phyloP scores from a whole-genome alignment of 352 stramenopile genomes.

The Globisporangium camurandrum region DNA sequence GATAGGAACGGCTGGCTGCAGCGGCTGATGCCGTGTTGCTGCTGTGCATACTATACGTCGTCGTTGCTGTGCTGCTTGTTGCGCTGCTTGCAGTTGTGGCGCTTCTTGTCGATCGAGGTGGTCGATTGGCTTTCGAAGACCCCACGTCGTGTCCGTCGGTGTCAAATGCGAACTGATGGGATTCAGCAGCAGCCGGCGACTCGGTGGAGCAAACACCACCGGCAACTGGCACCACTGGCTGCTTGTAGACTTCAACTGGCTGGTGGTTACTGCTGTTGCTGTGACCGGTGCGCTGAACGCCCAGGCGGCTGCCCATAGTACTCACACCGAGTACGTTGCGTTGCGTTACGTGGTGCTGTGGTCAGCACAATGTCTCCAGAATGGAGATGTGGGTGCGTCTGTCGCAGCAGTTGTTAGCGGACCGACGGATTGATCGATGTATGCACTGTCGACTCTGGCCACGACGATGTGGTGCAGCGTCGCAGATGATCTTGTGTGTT shows the following conservation, averaged over 20 bases:
- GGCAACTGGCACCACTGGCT: too few species aligned
- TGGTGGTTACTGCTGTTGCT: background rate
- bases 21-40: background rate
- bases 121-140: too few species aligned
- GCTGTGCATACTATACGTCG: constrained; percentile 1
- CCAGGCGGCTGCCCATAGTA: constrained; percentile 1
- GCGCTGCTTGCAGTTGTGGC: background rate
- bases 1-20: too few species aligned
- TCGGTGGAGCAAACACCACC: background rate
- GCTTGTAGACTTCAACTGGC: background rate
- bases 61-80: background rate
- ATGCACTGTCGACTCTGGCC: background rate
- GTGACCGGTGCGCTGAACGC: background rate
- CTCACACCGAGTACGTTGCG: background rate
- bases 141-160: background rate
- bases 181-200: too few species aligned
- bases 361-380: background rate
- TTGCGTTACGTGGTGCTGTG: background rate
- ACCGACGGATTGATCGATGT: background rate
- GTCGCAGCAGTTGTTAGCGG: background rate
- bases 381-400: background rate
- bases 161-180: constrained; percentile 8
- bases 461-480: background rate
- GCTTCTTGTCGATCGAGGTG: background rate
- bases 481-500: too few species aligned